phyloP scores from a whole-genome alignment of 2,329 filamentous ascomycete genomes.

The Nothophoma quercina region DNA sequence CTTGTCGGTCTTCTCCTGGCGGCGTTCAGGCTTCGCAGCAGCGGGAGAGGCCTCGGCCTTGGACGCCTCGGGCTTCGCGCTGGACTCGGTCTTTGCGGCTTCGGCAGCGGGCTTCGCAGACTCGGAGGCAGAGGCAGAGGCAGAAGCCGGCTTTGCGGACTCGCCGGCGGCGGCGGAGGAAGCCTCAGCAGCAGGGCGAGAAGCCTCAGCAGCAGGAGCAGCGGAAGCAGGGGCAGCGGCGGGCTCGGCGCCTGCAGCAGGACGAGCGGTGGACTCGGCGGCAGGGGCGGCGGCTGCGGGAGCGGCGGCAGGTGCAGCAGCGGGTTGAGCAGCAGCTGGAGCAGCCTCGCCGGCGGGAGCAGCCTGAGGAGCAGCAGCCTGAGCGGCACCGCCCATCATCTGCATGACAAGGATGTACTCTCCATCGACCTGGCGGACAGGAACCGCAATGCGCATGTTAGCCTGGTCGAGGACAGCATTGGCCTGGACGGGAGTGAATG shows the following conservation, averaged over 20 bases:
- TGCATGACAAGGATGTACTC: conserved; percentile 49
- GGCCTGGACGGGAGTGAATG: conserved; percentile 46
- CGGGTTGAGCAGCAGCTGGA: conserved; percentile 18
- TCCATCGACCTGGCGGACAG: conserved; percentile 46
- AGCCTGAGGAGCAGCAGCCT: conserved; percentile 16
- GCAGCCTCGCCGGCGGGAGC: conserved; percentile 7
- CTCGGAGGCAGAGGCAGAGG: conserved; percentile 12
- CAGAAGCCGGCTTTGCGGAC: conserved; percentile 2
- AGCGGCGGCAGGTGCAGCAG: conserved; percentile 4
- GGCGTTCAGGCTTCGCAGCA: conserved; percentile 28
- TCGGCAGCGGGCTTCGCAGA: conserved; percentile 4
- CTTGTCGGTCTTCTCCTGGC: conserved; percentile 30
- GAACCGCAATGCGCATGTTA: conserved; percentile 48
- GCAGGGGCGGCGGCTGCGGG: not conserved
- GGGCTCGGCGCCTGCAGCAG: conserved; percentile 9
- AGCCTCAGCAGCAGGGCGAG: conserved; percentile 1
- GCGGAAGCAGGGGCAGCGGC: not conserved
- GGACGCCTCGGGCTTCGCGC: conserved; percentile 15
- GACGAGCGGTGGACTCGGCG: conserved; percentile 1
- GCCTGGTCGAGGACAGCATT: conserved; percentile 44
- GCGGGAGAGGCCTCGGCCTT: conserved; percentile 16
- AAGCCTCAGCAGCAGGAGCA: conserved; percentile 7
- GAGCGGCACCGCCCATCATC: conserved; percentile 26
- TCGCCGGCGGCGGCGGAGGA: conserved; percentile 8
- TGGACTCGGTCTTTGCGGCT: conserved; percentile 14